A percentile compares a stretch with the other conserved stretches of the same genome.
phyloP scores from a whole-genome alignment of 2,329 filamentous ascomycete genomes.

The Diatrype stigma region DNA sequence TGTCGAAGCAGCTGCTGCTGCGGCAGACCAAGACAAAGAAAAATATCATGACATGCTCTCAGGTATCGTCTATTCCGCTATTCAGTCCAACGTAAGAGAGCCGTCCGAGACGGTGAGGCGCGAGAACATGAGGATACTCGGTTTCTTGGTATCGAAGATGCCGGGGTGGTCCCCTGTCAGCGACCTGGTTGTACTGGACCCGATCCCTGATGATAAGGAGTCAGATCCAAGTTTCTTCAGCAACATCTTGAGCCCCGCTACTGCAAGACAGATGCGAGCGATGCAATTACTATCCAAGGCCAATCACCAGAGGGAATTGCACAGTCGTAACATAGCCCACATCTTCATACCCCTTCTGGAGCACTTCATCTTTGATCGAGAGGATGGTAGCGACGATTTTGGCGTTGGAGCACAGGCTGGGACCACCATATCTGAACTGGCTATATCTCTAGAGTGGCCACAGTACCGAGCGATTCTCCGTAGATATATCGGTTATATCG shows the following conservation, averaged over 20 bases:
- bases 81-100: slow-evolving; percentile 73
- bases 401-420: slow-evolving; percentile 84
- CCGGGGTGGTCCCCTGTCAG: slow-evolving; percentile 65
- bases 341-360: slow-evolving; percentile 90
- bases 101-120: slow-evolving; percentile 77
- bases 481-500: slow-evolving; percentile 78
- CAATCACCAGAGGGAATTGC: slow-evolving; percentile 60
- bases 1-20: slow-evolving; percentile 57
- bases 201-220: slow-evolving; percentile 58
- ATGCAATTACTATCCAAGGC: slow-evolving; percentile 70
- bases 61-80: slow-evolving; percentile 65
- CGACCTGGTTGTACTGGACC: slow-evolving; percentile 69
- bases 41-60: slow-evolving; percentile 57
- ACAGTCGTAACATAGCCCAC: slow-evolving; percentile 74
- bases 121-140: slow-evolving; percentile 77
- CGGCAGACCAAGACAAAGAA: slow-evolving; percentile 35
- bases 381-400: slow-evolving; percentile 70
- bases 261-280: slow-evolving; percentile 79
- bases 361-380: slow-evolving; percentile 85
- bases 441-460: slow-evolving; percentile 78
- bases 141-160: slow-evolving; percentile 69
- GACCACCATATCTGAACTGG: slow-evolving; percentile 71
- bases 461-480: slow-evolving; percentile 83
- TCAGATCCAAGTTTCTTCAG: slow-evolving; percentile 75
- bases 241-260: slow-evolving; percentile 86